phyloP scores from a whole-genome alignment of 345 rosid genomes.

The Clarkia xantiana region DNA sequence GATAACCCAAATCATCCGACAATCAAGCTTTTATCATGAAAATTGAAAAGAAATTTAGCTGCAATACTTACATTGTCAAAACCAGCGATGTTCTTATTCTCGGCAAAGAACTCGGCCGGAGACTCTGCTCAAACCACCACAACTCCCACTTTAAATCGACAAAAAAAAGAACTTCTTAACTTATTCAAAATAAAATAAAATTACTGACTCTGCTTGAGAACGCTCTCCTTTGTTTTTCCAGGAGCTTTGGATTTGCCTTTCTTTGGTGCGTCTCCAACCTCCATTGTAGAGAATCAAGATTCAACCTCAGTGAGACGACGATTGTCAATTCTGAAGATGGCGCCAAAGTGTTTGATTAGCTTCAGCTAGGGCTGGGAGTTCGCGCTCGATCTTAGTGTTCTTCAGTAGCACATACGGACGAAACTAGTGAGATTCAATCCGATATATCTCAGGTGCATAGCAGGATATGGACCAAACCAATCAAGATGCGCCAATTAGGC shows the following conservation, averaged over 20 bases:
- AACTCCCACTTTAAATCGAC: neutral
- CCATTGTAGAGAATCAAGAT: conserved; percentile 14
- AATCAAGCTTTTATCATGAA: no score
- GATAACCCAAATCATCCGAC: no score
- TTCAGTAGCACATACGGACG: no score
- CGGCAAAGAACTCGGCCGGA: conserved; percentile 97
- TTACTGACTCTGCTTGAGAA: conserved; percentile 81
- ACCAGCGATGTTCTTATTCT: conserved; percentile 98
- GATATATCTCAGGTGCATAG: no score
- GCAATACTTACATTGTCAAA: conserved; percentile 64
- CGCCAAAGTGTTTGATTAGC: neutral
- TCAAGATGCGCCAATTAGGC: no score
- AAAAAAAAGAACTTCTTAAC: no score
- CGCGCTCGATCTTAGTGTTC: neutral
- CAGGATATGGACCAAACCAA: neutral
- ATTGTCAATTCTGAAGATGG: neutral
- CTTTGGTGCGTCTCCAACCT: conserved; percentile 34
- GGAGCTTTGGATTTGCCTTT: conserved; percentile 50
- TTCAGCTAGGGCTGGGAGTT: conserved; percentile 2
- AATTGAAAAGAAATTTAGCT: neutral
- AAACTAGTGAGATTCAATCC: neutral
- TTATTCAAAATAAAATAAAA: no score
- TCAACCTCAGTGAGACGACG: neutral
- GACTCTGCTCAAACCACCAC: conserved; percentile 47
- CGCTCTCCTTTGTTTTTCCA: conserved; percentile 47